Evolutionary conservation across 2,329 filamentous ascomycete species (phyloP).

Genomic region (Scedosporium boydii): DNA sequence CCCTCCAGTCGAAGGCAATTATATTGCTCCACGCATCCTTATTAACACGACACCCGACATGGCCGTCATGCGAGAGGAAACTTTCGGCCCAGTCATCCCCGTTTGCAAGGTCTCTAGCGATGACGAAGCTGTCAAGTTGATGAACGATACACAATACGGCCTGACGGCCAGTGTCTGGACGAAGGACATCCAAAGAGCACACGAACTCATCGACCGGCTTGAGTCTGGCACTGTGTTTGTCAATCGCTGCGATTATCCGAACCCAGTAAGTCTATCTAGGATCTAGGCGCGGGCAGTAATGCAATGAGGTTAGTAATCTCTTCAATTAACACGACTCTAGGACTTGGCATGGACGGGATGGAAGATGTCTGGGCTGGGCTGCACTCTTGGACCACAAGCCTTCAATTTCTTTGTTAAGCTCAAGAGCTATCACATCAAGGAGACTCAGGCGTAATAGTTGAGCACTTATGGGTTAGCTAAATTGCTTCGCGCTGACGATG

Average conservation of each 20-base stretch:
- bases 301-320: not conserved
- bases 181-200: slow-evolving; percentile 69
- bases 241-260: slow-evolving; percentile 87
- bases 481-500: too few species aligned
- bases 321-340: slow-evolving; percentile 30
- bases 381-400: slow-evolving; percentile 79
- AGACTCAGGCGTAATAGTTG: slow-evolving; percentile 21
- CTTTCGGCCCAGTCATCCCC: slow-evolving; percentile 86
- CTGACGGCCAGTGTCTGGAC: slow-evolving; percentile 97
- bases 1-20: slow-evolving; percentile 73
- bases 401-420: slow-evolving; percentile 95
- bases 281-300: too few species aligned
- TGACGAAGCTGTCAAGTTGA: slow-evolving; percentile 71
- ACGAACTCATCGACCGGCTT: slow-evolving; percentile 67
- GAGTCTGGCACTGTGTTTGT: slow-evolving; percentile 95
- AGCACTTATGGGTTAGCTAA: too few species aligned
- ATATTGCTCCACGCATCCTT: slow-evolving; percentile 76
- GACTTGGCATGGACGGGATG: slow-evolving; percentile 95
- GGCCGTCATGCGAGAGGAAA: slow-evolving; percentile 87
- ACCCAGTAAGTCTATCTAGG: slow-evolving; percentile 53
- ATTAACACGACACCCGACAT: slow-evolving; percentile 75
- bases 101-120: slow-evolving; percentile 80
- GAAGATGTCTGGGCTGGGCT: slow-evolving; percentile 92
- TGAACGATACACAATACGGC: slow-evolving; percentile 94
- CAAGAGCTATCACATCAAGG: slow-evolving; percentile 92